A percentile compares a stretch with the other conserved stretches of the same genome.
Conservation (phyloP, 495 filamentous ascomycete genomes). For the Hamigera avellanea region DNA sequence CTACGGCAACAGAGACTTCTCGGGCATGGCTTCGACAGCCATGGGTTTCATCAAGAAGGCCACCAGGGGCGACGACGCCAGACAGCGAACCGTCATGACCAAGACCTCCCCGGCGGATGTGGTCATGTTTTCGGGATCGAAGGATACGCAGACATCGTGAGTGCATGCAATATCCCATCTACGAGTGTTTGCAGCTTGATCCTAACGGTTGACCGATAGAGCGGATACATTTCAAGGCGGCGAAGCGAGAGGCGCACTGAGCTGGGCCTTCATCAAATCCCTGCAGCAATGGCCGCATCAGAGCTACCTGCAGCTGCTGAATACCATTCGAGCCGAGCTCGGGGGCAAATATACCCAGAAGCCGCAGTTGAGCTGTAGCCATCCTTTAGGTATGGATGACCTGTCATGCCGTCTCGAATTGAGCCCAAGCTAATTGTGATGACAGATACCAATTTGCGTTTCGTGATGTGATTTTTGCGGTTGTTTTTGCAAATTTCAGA, state of each 20-base stretch:
- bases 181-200: background rate
- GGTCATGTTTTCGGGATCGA: conserved; percentile 94
- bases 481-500: too few relatives aligned
- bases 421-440: conserved; percentile 8
- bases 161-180: conserved; percentile 4
- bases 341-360: conserved; percentile 89
- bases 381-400: conserved; percentile 68
- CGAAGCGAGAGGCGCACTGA: conserved; percentile 92
- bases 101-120: conserved; percentile 95
- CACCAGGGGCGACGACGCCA: conserved; percentile 64
- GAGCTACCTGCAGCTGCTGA: conserved; percentile 89
- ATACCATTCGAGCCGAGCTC: conserved; percentile 86
- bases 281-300: conserved; percentile 92
- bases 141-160: conserved; percentile 77
- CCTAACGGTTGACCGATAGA: too few relatives aligned
- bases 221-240: conserved; percentile 44
- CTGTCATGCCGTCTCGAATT: background rate
- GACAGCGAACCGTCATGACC: conserved; percentile 64
- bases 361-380: conserved; percentile 93
- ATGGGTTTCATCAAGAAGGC: conserved; percentile 91
- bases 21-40: conserved; percentile 66
- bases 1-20: conserved; percentile 79
- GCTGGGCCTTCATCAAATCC: conserved; percentile 88
- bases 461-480: conserved; percentile 29
- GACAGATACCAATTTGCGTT: conserved; percentile 29